A percentile compares a stretch with the other conserved stretches of the same genome.
Evolutionary conservation across 2,329 filamentous ascomycete genomes (phyloP).

Genomic region (Fusarium dlaminii): DNA sequence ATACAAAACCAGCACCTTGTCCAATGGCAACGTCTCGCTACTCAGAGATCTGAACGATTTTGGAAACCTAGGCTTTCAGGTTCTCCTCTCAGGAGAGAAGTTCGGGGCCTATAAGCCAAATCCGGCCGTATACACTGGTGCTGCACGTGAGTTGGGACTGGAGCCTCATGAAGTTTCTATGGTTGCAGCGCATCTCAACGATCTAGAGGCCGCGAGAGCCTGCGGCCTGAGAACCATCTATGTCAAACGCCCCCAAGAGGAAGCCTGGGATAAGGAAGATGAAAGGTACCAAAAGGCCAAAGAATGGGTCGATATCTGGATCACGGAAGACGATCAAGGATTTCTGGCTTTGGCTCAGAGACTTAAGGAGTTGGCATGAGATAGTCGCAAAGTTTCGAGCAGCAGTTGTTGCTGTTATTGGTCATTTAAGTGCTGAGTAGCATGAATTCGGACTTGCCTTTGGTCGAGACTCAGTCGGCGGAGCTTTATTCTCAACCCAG

Average conservation of each 20-base stretch:
- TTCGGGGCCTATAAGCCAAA: conserved; percentile 81
- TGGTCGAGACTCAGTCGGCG: neutral
- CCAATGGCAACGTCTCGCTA: conserved; percentile 77
- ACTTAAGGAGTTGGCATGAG: conserved; percentile 35
- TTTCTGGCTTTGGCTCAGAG: conserved; percentile 44
- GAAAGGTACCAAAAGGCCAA: conserved; percentile 62
- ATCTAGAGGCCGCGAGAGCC: conserved; percentile 72
- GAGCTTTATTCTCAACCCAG: neutral
- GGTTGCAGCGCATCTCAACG: conserved; percentile 79
- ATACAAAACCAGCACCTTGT: conserved; percentile 72
- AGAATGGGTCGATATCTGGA: conserved; percentile 53
- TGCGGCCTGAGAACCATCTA: conserved; percentile 77
- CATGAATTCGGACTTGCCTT: neutral
- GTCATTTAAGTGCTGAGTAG: neutral
- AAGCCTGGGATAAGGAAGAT: conserved; percentile 64
- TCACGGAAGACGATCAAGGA: conserved; percentile 46
- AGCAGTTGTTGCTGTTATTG: neutral
- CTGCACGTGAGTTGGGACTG: conserved; percentile 66
- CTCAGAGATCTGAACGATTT: conserved; percentile 70
- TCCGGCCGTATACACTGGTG: conserved; percentile 73
- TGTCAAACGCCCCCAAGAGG: conserved; percentile 74
- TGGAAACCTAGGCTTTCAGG: conserved; percentile 69
- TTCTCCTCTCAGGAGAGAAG: conserved; percentile 72
- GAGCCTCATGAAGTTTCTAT: conserved; percentile 72
- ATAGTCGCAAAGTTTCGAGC: neutral